Evolutionary conservation across 2,329 filamentous ascomycete genomes (phyloP).

Genomic region (Pseudonectria buxi): DNA sequence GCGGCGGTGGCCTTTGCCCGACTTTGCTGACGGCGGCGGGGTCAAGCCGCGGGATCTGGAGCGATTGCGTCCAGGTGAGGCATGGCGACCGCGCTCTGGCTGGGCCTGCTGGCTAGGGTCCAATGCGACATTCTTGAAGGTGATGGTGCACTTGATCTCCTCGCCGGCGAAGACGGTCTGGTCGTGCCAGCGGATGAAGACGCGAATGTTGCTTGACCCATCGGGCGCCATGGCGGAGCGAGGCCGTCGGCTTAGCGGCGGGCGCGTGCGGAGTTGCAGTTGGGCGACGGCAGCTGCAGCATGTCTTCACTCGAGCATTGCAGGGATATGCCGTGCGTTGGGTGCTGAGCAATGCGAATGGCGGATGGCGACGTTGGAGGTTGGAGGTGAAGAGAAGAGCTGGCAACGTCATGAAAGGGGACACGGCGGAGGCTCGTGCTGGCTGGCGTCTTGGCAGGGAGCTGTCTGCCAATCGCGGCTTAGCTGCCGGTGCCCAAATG

Average conservation of each 20-base stretch:
- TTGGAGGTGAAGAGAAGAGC: slow-evolving; percentile 12
- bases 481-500: slow-evolving; percentile 14
- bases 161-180: slow-evolving; percentile 95
- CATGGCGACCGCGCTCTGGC: slow-evolving; percentile 29
- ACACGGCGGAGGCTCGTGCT: slow-evolving; percentile 19
- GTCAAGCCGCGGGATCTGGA: slow-evolving; percentile 39
- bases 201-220: slow-evolving; percentile 67
- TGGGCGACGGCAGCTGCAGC: slow-evolving; percentile 22
- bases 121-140: slow-evolving; percentile 78
- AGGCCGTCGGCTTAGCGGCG: slow-evolving; percentile 26
- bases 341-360: neutral
- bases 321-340: slow-evolving; percentile 4
- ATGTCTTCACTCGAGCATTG: slow-evolving; percentile 22
- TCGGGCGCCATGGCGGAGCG: slow-evolving; percentile 44
- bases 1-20: slow-evolving; percentile 51
- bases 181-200: slow-evolving; percentile 92
- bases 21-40: slow-evolving; percentile 34
- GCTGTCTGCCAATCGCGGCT: slow-evolving; percentile 15
- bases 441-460: slow-evolving; percentile 17
- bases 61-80: slow-evolving; percentile 38
- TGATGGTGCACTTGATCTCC: slow-evolving; percentile 91
- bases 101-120: slow-evolving; percentile 27
- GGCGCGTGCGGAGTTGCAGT: slow-evolving; percentile 20
- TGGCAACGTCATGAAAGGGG: slow-evolving; percentile 25
- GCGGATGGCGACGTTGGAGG: slow-evolving; percentile 3